phyloP scores from a whole-genome alignment of 805 yeast genomes.

The Torulaspora franciscae region DNA sequence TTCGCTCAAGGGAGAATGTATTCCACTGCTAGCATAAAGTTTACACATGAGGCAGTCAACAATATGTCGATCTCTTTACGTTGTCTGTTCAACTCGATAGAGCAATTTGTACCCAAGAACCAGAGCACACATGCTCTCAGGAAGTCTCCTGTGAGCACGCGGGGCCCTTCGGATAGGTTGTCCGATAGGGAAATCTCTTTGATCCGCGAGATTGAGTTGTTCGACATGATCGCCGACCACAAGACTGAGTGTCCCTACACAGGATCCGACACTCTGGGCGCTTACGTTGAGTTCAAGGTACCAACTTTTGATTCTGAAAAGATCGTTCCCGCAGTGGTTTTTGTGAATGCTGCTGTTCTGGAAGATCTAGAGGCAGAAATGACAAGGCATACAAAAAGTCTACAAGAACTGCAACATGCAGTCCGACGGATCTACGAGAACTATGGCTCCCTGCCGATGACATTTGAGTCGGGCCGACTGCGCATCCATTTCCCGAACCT shows the following conservation, averaged over 20 bases:
- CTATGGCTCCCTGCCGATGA: conserved; percentile 63
- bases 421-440: conserved; percentile 43
- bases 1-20: conserved; percentile 17
- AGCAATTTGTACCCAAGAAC: conserved; percentile 26
- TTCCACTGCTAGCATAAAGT: conserved; percentile 22
- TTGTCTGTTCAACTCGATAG: conserved; percentile 35
- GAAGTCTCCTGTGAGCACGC: background rate
- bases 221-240: conserved; percentile 31
- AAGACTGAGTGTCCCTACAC: conserved; percentile 9
- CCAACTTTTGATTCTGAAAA: conserved; percentile 35
- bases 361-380: conserved; percentile 38
- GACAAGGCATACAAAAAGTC: conserved; percentile 37
- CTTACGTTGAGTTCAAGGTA: conserved; percentile 55
- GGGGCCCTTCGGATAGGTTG: conserved; percentile 1
- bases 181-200: conserved; percentile 9
- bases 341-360: conserved; percentile 45
- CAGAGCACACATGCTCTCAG: conserved; percentile 15
- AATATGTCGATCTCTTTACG: conserved; percentile 50
- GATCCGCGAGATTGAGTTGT: conserved; percentile 25
- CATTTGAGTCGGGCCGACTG: conserved; percentile 41
- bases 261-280: conserved; percentile 36
- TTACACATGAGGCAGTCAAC: conserved; percentile 52
- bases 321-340: conserved; percentile 38
- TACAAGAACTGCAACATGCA: conserved; percentile 42
- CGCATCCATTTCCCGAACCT: conserved; percentile 70